Percentiles rank a stretch among this genome's conserved stretches.
phyloP scores from a whole-genome alignment of 805 yeast genomes.

The Wickerhamomyces kurtzmanii region DNA sequence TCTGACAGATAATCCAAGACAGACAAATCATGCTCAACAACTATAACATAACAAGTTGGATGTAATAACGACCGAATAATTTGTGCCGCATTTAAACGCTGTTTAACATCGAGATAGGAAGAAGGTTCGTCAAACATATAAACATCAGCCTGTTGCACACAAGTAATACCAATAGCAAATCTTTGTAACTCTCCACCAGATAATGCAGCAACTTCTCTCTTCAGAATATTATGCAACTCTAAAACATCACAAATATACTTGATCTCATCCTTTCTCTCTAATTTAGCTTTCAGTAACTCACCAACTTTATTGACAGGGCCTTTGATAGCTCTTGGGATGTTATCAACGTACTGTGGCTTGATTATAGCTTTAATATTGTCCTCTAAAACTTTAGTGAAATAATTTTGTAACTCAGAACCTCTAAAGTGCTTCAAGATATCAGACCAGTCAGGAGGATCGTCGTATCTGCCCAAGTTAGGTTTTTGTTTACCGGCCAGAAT shows the following conservation, averaged over 20 bases:
- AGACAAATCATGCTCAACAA: constrained; percentile 98
- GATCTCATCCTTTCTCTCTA: constrained; percentile 58
- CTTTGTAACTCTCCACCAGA: constrained; percentile 99
- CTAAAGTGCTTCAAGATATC: constrained; percentile 86
- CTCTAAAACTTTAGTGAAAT: constrained; percentile 87
- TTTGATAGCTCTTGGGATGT: constrained; percentile 91
- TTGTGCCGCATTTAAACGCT: constrained; percentile 95
- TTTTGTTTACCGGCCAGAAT: constrained; percentile 95
- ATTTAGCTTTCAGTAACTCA: constrained; percentile 65
- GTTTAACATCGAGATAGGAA: constrained; percentile 95
- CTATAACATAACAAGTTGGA: constrained; percentile 78
- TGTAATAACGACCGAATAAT: constrained; percentile 79
- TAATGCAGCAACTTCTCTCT: constrained; percentile 81
- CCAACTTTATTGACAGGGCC: constrained; percentile 85
- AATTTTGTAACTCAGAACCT: constrained; percentile 96
- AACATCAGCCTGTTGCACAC: constrained; percentile 90
- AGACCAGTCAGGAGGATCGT: constrained; percentile 97
- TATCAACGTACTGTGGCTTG: constrained; percentile 98
- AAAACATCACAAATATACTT: constrained; percentile 58
- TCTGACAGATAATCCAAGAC: constrained; percentile 96
- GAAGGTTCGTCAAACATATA: constrained; percentile 99
- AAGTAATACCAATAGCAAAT: constrained; percentile 95
- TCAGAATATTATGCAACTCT: constrained; percentile 67
- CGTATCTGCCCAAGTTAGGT: constrained; percentile 91
- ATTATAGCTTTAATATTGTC: constrained; percentile 94